Evolutionary conservation across 2,329 filamentous ascomycete genomes (phyloP).

Genomic region (Sclerotinia sclerotiorum): DNA sequence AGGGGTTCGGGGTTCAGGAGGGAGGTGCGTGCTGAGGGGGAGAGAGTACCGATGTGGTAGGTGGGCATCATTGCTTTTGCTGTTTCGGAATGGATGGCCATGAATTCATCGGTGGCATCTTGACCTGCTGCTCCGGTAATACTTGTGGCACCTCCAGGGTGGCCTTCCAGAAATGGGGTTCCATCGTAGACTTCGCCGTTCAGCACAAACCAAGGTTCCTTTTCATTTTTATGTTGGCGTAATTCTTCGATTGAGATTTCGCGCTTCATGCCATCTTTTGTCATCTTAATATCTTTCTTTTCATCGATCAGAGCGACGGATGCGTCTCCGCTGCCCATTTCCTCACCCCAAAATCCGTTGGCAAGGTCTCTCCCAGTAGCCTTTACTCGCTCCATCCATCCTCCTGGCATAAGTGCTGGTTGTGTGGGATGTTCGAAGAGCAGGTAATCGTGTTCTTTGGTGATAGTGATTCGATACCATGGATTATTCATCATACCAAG

Average conservation of each 20-base stretch:
- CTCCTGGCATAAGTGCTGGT: slow-evolving; percentile 71
- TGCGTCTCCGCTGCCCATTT: slow-evolving; percentile 52
- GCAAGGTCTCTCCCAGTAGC: slow-evolving; percentile 74
- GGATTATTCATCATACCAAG: slow-evolving; percentile 98
- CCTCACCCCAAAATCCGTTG: slow-evolving; percentile 85
- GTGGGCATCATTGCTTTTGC: slow-evolving; percentile 85
- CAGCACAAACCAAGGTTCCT: slow-evolving; percentile 82
- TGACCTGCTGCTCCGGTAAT: slow-evolving; percentile 80
- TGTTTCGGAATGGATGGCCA: slow-evolving; percentile 91
- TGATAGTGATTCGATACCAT: slow-evolving; percentile 82
- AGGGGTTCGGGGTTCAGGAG: slow-evolving; percentile 41
- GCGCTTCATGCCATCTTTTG: slow-evolving; percentile 62
- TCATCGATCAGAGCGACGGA: slow-evolving; percentile 50
- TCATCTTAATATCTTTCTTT: slow-evolving; percentile 73
- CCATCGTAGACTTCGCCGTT: slow-evolving; percentile 89
- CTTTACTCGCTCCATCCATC: slow-evolving; percentile 94
- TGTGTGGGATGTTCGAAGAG: slow-evolving; percentile 88
- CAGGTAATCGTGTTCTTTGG: slow-evolving; percentile 62
- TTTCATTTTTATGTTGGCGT: slow-evolving; percentile 61
- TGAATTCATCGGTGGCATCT: slow-evolving; percentile 84
- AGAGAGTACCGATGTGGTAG: slow-evolving; percentile 81
- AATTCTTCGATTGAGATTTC: slow-evolving; percentile 71
- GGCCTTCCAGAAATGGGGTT: slow-evolving; percentile 73
- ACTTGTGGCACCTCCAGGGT: slow-evolving; percentile 83
- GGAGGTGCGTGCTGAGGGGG: slow-evolving; percentile 52